These are phyloP conservation scores for Diophrys appendiculata DNA, from an alignment of 73 alveolate genomes.

Conservation along the genomic window DNA sequence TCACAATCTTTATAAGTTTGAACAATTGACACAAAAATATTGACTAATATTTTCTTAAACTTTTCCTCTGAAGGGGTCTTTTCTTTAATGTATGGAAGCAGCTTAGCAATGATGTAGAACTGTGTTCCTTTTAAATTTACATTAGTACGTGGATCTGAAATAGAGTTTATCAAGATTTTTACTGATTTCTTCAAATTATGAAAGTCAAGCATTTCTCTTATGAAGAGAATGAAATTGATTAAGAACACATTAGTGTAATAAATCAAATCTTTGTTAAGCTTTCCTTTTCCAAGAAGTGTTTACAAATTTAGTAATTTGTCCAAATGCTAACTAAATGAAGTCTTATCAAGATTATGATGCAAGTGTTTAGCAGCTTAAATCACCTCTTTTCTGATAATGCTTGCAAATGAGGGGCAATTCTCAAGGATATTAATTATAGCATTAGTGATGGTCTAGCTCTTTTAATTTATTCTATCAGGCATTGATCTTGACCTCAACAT, in stretches of 20 bases:
- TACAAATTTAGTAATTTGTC: conserved; percentile 23
- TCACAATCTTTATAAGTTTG: no score
- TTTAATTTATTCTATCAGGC: conserved; percentile 1
- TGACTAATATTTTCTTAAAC: no score
- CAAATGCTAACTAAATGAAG: background rate
- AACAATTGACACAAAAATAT: no score
- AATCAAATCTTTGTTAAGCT: conserved; percentile 37
- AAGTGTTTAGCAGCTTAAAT: conserved; percentile 26
- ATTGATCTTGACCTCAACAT: conserved; percentile 20
- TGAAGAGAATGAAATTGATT: conserved; percentile 16
- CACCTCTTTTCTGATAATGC: conserved; percentile 33
- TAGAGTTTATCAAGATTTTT: conserved; percentile 9
- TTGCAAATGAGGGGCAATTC: conserved; percentile 31
- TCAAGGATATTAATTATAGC: conserved; percentile 22
- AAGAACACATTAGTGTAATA: conserved; percentile 13
- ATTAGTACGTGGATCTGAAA: conserved; percentile 19
- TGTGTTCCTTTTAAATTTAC: conserved; percentile 17
- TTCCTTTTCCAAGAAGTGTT: conserved; percentile 35
- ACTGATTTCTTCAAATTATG: conserved; percentile 21
- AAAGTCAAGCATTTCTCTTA: conserved; percentile 14
- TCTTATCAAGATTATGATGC: conserved; percentile 12
- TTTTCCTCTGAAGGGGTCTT: no score
- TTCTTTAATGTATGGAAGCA: no score
- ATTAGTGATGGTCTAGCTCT: conserved; percentile 22
- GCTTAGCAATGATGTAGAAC: conserved; percentile 18